A percentile compares a stretch with the other conserved stretches of the same genome.
phyloP scores from a whole-genome alignment of 805 yeast genomes.

The Blastobotrys chiropterorum region DNA sequence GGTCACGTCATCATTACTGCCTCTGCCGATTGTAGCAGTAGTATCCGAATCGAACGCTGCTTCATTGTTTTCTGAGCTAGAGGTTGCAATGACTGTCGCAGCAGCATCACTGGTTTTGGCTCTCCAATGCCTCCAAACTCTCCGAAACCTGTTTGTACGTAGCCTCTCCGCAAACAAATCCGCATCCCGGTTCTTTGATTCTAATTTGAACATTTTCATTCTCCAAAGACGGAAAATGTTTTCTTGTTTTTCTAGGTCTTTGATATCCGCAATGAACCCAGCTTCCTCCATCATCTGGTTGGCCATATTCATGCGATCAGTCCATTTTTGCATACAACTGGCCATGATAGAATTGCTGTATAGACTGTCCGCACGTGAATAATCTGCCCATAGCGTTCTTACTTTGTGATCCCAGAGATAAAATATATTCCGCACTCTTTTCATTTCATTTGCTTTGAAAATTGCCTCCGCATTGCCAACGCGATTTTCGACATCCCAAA shows the following conservation, averaged over 20 bases:
- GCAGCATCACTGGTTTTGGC: conserved; percentile 11
- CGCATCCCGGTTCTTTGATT: conserved; percentile 17
- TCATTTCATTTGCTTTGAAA: not conserved
- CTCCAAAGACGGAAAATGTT: conserved; percentile 19
- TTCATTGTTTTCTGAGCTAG: not conserved
- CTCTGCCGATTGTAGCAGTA: not conserved
- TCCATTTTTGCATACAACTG: conserved; percentile 10
- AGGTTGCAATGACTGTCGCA: not conserved
- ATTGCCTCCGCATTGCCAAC: not conserved
- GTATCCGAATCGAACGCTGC: not conserved
- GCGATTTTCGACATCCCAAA: not conserved
- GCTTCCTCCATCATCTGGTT: conserved; percentile 11
- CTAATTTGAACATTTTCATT: conserved; percentile 14
- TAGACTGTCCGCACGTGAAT: conserved; percentile 1
- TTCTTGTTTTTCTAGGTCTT: conserved; percentile 8
- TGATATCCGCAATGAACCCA: conserved; percentile 9
- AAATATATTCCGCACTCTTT: not conserved
- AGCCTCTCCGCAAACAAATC: conserved; percentile 14
- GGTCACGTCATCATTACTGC: not conserved
- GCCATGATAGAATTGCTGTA: conserved; percentile 1
- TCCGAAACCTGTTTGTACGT: conserved; percentile 9
- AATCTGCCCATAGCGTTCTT: not conserved
- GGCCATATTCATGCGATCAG: not conserved
- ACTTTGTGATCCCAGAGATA: not conserved
- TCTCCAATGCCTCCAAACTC: conserved; percentile 19